A percentile compares a stretch with the other conserved stretches of the same genome.
phyloP scores from a whole-genome alignment of 192 early-diverging fungal species.

The Coemansia sp. region DNA sequence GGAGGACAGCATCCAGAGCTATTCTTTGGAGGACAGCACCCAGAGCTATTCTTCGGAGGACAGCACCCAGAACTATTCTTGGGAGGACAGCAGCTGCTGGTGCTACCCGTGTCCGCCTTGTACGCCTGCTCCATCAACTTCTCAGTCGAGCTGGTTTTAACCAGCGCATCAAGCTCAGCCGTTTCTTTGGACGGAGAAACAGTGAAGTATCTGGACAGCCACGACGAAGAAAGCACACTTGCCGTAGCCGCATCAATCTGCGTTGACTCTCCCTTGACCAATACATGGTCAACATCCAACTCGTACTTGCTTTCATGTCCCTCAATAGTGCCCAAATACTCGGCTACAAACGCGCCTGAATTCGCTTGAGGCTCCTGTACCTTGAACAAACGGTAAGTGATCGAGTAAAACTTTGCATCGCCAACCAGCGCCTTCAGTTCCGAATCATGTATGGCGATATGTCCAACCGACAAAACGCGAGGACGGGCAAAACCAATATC shows the following conservation, averaged over 20 bases:
- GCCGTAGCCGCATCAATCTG: neutral
- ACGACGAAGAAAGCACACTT: conserved; percentile 14
- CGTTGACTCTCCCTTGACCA: neutral
- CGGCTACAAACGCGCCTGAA: neutral
- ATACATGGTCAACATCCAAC: conserved; percentile 14
- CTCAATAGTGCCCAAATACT: conserved; percentile 15
- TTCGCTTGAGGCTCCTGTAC: neutral
- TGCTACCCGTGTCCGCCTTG: neutral
- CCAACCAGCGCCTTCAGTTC: conserved; percentile 40
- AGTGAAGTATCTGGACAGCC: conserved; percentile 11
- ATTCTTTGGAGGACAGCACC: no score
- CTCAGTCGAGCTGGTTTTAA: neutral
- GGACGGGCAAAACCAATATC: conserved; percentile 29
- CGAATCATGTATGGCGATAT: conserved; percentile 22
- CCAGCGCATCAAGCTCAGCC: neutral
- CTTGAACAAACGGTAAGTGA: conserved; percentile 48
- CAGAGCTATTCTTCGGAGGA: no score
- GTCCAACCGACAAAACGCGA: conserved; percentile 8
- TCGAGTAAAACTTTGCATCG: conserved; percentile 35
- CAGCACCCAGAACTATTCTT: no score
- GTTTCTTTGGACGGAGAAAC: neutral
- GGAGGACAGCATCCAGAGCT: no score
- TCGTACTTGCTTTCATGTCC: conserved; percentile 14
- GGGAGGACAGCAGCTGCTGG: neutral
- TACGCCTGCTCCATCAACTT: conserved; percentile 2